Base-by-base conservation (phyloP, 495 filamentous ascomycete species). In the Neurospora sp. region DNA sequence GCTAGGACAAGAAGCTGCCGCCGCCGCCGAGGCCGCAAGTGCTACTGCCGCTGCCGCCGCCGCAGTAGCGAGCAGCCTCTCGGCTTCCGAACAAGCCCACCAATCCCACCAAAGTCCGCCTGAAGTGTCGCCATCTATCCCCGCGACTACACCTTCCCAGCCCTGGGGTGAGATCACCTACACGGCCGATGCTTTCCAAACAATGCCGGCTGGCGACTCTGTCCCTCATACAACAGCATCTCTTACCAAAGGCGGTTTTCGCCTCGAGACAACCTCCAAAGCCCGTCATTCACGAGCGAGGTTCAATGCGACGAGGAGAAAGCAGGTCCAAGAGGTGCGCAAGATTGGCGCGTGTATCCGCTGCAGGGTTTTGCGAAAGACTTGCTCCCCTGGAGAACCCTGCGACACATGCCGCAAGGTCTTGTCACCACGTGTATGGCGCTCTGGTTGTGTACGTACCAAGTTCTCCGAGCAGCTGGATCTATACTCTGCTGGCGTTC, bases 341-440 rank as follows among this genome's bases (percentile, higher is more conserved):
- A 93, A 93, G 77, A 86, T 89, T 37, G 93, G 93, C 27, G 93
- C 93, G 16, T 97, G 93, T 77, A 93, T 94, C 71, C 89, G 93
- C 66, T 97, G 93, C 82, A 88, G 92, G 4, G 94, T 97, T 84
- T 83, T 97, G 12, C 92, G 93, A 78, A 97, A 97, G 82, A 91
- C 92, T 2, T 97, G 93, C 77, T 94, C 92, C 5, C 88, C 88
- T 16, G 92, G 91, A 38, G 90, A 85, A n/a, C 93, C 93, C 5
- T 97, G 93, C 77, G 89, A 86, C 27, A 92, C 92, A n/a, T 97
- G 93, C 73, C 84, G 86, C 38, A 92, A 90, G 75, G 91, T 96
- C 4, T 87, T 93, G 72, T 90, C 89, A 48, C 92, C 93, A 2
- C 88, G 93, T 35, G 81, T 96, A 4, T 97, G 93, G 93, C 92